phyloP scores from a whole-genome alignment of 2,329 filamentous ascomycete species.

The Byssothecium circinans region DNA sequence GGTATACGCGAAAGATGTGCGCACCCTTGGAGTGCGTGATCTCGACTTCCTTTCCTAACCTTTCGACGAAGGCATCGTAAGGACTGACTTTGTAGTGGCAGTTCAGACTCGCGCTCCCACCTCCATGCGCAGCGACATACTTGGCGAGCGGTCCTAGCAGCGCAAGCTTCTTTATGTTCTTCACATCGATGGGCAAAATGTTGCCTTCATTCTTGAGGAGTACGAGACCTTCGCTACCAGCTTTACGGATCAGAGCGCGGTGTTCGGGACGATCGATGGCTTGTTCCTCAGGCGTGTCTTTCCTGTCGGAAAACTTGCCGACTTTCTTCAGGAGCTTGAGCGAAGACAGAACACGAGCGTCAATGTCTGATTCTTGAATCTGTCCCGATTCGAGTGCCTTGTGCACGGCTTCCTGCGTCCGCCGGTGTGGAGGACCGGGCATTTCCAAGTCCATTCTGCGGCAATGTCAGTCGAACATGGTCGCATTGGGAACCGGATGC shows the following conservation, averaged over 20 bases:
- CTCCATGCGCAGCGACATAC: slow-evolving; percentile 14
- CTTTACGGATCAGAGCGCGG: slow-evolving; percentile 27
- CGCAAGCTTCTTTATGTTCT: slow-evolving; percentile 49
- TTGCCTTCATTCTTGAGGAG: slow-evolving; percentile 55
- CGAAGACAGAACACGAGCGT: slow-evolving; percentile 4
- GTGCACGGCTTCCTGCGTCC: slow-evolving; percentile 64
- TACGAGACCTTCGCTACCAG: slow-evolving; percentile 50
- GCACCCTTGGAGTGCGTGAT: slow-evolving; percentile 17
- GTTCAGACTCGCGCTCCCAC: slow-evolving; percentile 16
- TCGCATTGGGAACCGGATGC: no score
- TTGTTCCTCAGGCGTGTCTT: slow-evolving; percentile 6
- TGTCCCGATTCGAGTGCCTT: slow-evolving; percentile 58
- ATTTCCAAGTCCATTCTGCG: slow-evolving; percentile 21
- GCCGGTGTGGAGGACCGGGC: slow-evolving; percentile 62
- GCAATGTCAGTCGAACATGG: no score
- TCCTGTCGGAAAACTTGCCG: slow-evolving; percentile 13
- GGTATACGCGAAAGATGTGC: slow-evolving; percentile 18
- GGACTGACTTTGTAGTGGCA: slow-evolving; percentile 17
- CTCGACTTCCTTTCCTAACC: slow-evolving; percentile 9
- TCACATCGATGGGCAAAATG: slow-evolving; percentile 46
- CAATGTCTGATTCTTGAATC: slow-evolving; percentile 6
- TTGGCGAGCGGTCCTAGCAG: slow-evolving; percentile 61
- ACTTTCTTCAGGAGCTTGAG: slow-evolving; percentile 11
- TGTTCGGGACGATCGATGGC: slow-evolving; percentile 17
- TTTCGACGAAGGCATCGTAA: slow-evolving; percentile 11